Evolutionary conservation across 768 basidiomycete species (phyloP), one percentile per base, ranked within the genome.

Genomic region (Dioszegia aurantiaca): DNA sequence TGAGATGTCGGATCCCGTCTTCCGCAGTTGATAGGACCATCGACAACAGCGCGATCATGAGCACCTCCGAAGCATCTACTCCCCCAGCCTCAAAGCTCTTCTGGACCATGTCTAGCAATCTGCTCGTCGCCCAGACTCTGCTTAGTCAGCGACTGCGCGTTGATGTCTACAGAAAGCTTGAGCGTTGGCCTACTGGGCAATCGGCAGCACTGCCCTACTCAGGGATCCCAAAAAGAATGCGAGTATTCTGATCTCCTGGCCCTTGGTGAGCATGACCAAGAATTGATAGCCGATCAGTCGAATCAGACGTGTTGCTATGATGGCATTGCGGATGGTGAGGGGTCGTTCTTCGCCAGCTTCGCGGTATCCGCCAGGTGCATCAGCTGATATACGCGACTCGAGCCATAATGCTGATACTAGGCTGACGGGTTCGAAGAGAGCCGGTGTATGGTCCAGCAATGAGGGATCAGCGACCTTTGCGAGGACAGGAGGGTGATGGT

Each of bases 61-160:
- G 3, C 0, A 72, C 65, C 27, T 65, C 53, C 6, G 4, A 17
- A 4, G 31, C 12, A 44, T 60, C 48, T 2, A 65, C 44, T 26
- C 21, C 36, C 14, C n/a, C 39, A 2, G 40, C 16, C 12, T 49
- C 27, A 19, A 72, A 65, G 24, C 56, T 63, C 31, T 41, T 33
- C 42, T 72, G 70, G 9, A 69, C 65, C 16, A 65, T 36, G 47
- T 72, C 67, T 19, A 69, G 54, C 51, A 72, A 52, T 23, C 43
- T 42, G 39, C 62, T 60, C 4, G 55, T 33, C 1, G 70, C 53
- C 65, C 63, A 65, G 11, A 68, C 19, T 30, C 62, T 64, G 26
- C 9, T 8, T n/a, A 2, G n/a, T 43, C 27, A 55, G 40, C 54
- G 17, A 31, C 9, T 44, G 10, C 10, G 2, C 6, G 33, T 6